Evolutionary conservation across 2,329 filamentous ascomycete species (phyloP).

Genomic region (Raffaelea deltoideospora): DNA sequence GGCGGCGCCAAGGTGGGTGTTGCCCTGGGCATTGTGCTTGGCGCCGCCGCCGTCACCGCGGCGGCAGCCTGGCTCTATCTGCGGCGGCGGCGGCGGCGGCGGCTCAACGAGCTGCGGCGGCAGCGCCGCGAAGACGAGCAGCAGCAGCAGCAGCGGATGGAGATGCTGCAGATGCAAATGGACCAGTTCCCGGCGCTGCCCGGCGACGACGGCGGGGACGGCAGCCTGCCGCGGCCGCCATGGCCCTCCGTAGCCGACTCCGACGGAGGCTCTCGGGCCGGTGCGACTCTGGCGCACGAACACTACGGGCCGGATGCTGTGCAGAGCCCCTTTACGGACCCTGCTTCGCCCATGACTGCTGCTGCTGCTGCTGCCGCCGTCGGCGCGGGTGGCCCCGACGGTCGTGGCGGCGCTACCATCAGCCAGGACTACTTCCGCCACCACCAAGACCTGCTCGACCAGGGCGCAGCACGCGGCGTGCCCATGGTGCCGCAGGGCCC

Average conservation of each 20-base stretch:
- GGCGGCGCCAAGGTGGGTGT: conserved; percentile 40
- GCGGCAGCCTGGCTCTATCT: conserved; percentile 31
- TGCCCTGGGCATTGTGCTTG: conserved; percentile 34
- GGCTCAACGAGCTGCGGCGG: conserved; percentile 9
- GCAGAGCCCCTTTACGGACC: conserved; percentile 30
- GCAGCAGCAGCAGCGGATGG: conserved; percentile 2
- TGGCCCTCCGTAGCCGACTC: conserved; percentile 18
- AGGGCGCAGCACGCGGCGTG: conserved; percentile 19
- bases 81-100: conserved; percentile 18
- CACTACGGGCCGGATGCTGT: conserved; percentile 30
- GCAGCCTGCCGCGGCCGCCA: not conserved
- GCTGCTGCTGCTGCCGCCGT: not conserved
- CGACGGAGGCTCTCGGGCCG: conserved; percentile 12
- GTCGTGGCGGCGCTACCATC: too few relatives aligned
- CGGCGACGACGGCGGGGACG: conserved; percentile 10
- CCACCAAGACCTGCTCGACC: not conserved
- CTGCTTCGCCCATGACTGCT: conserved; percentile 2
- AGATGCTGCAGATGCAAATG: not conserved
- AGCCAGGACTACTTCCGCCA: too few relatives aligned
- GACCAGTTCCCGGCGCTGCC: too few relatives aligned
- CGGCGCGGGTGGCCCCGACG: not conserved
- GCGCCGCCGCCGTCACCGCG: conserved; percentile 23
- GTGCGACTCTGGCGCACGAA: conserved; percentile 19
- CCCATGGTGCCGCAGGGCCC: conserved; percentile 29
- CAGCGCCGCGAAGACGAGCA: conserved; percentile 1